Evolutionary conservation across 441 rosid species (phyloP), one percentile per base, ranked within the genome.

Genomic region (Adansonia rubrostipa): DNA sequence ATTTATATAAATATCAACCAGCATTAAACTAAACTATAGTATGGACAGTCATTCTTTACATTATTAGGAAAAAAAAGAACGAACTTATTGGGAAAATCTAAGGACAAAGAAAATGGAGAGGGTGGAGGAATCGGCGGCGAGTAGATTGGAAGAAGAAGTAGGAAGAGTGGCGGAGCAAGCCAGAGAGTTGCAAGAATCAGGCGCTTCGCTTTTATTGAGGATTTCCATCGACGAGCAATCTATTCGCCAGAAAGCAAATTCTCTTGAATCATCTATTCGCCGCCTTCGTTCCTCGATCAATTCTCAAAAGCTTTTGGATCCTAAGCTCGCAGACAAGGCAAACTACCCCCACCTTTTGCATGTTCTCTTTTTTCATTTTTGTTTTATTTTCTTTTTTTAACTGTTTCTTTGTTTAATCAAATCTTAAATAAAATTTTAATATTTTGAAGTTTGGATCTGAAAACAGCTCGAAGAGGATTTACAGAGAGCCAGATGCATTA

Each of bases 401-500:
- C 13, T 33, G 22, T 42, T 50, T 50, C 74, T 22, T 70, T n/a
- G 47, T 3, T 47, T n/a, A 54, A 61, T 24, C 1, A 20, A 19
- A 64, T 11, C 15, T 60, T 14, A 71, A 24, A 24, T 24, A 24
- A 24, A 24, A 24, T 5, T 5, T 24, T 24, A 24, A 24, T 24
- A 24, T 24, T 24, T 24, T 0, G 28, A 24, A 24, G 28, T 24
- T 24, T 24, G 28, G 28, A 24, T 24, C 28, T 24, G 28, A 24
- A 24, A 24, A 57, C 89, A 95, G 98, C 87, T 93, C 3, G 92
- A 90, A 44, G 98, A 92, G 14, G 98, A 96, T 87, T 86, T 96
- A 61, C 94, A 89, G 80, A 87, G 87, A 75, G 98, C 99, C 36
- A 85, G 82, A 80, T 86, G 97, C 79, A 79, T 90, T 57, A 53